Evolutionary conservation across 257 asterid genomes (phyloP).

Genomic region (Marsdenia floribunda): DNA sequence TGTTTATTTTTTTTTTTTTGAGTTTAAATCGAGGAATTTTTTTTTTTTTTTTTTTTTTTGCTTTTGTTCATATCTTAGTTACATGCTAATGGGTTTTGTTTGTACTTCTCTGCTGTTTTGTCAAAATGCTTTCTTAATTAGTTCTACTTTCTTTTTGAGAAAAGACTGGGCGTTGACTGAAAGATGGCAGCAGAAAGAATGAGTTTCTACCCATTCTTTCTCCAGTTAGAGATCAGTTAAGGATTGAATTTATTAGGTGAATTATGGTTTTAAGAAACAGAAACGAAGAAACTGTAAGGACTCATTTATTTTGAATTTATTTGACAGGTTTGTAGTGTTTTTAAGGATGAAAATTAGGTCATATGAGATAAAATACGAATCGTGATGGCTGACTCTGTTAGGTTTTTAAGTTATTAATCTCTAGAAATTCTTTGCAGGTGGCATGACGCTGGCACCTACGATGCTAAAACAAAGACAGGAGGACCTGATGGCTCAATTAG

Average conservation of each 20-base stretch:
- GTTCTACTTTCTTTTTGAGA: neutral
- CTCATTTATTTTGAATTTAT: neutral
- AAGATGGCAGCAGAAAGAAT: neutral
- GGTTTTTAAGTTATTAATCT: neutral
- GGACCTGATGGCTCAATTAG: constrained; percentile 95
- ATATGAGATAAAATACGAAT: neutral
- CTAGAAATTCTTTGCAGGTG: constrained; percentile 47
- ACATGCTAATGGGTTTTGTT: neutral
- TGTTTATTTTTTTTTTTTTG: neutral
- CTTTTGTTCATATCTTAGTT: neutral
- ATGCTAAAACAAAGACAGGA: constrained; percentile 69
- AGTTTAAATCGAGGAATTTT: neutral
- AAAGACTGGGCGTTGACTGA: neutral
- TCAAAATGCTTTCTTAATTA: neutral
- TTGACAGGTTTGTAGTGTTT: neutral
- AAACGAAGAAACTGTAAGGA: neutral
- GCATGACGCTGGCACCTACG: constrained; percentile 95
- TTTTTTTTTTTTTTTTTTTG: neutral
- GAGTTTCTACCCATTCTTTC: no score
- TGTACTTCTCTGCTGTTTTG: neutral
- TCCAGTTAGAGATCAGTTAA: neutral
- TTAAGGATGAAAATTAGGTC: neutral
- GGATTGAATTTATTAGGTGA: neutral
- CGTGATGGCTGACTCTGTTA: neutral
- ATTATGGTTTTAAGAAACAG: neutral